A percentile compares a stretch with the other conserved stretches of the same genome.
Conservation (phyloP, 2,329 filamentous ascomycete species). For the Capronia coronata region DNA sequence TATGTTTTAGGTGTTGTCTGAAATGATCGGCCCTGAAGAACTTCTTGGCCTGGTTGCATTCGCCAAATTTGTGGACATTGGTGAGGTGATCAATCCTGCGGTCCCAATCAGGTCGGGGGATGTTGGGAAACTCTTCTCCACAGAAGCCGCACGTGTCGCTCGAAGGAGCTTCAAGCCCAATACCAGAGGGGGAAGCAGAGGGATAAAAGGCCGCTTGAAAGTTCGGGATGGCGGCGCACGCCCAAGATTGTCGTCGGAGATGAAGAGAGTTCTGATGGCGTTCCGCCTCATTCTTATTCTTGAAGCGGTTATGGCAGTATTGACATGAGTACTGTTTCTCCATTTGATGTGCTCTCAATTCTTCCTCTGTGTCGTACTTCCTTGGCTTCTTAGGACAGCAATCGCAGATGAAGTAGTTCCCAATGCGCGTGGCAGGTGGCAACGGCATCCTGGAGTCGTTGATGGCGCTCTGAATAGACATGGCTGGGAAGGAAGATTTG, state of each 20-base stretch:
- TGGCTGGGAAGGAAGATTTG: constrained; percentile 39
- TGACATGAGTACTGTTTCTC: constrained; percentile 95
- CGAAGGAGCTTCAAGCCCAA: constrained; percentile 33
- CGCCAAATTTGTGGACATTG: constrained; percentile 88
- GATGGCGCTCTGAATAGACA: constrained; percentile 38
- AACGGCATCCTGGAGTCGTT: constrained; percentile 33
- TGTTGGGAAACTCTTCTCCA: constrained; percentile 77
- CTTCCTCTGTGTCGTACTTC: constrained; percentile 79
- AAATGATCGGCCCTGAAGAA: constrained; percentile 98
- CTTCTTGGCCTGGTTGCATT: constrained; percentile 97
- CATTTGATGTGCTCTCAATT: constrained; percentile 77
- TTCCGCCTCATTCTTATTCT: constrained; percentile 98
- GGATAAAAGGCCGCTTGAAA: constrained; percentile 82
- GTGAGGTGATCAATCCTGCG: constrained; percentile 78
- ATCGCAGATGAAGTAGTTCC: constrained; percentile 68
- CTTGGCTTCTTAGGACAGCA: constrained; percentile 97
- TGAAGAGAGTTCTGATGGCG: constrained; percentile 94
- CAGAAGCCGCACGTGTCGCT: constrained; percentile 88
- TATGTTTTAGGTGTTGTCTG: constrained; percentile 95
- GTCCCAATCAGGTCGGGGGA: constrained; percentile 77
- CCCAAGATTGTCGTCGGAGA: constrained; percentile 90
- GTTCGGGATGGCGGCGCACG: constrained; percentile 73
- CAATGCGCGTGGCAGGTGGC: constrained; percentile 41
- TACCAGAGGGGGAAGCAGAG: constrained; percentile 47
- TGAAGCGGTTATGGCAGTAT: constrained; percentile 92